phyloP scores from a whole-genome alignment of 176 grass and related monocot genomes.

The Aechmea fasciata region DNA sequence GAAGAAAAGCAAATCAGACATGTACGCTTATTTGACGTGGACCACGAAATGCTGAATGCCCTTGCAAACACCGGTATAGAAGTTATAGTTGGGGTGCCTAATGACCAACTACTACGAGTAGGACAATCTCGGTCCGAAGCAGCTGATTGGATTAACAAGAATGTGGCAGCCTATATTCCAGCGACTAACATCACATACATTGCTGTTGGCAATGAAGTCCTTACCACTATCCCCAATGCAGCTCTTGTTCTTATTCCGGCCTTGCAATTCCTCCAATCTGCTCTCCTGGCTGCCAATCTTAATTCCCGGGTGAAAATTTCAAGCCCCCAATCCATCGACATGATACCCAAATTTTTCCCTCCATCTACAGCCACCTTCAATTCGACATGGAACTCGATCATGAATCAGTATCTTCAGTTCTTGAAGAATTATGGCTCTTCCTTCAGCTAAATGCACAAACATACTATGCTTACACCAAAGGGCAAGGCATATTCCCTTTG shows the following conservation, averaged over 20 bases:
- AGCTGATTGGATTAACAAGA: slow-evolving; percentile 88
- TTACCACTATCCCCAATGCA: slow-evolving; percentile 66
- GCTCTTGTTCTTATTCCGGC: slow-evolving; percentile 81
- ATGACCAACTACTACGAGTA: slow-evolving; percentile 69
- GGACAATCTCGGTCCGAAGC: slow-evolving; percentile 76
- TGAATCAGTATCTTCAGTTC: slow-evolving; percentile 72
- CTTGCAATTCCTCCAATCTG: slow-evolving; percentile 77
- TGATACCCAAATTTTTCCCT: slow-evolving; percentile 76
- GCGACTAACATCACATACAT: slow-evolving; percentile 93
- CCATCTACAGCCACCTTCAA: slow-evolving; percentile 88
- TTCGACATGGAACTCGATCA: slow-evolving; percentile 74
- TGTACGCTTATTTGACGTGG: slow-evolving; percentile 66
- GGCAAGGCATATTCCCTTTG: slow-evolving; percentile 83
- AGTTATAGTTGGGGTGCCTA: slow-evolving; percentile 75
- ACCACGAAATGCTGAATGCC: slow-evolving; percentile 77
- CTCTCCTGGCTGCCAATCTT: slow-evolving; percentile 80
- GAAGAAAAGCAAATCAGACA: slow-evolving; percentile 67
- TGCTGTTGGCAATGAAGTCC: slow-evolving; percentile 80
- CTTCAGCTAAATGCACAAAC: slow-evolving; percentile 95
- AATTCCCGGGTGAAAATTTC: slow-evolving; percentile 84
- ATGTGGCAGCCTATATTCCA: slow-evolving; percentile 66
- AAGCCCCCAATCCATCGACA: slow-evolving; percentile 66
- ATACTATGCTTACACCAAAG: slow-evolving; percentile 73
- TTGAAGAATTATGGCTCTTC: slow-evolving; percentile 63
- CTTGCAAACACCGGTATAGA: slow-evolving; percentile 85